Percentiles rank a stretch among this genome's conserved stretches.
Evolutionary conservation across 495 filamentous ascomycete genomes (phyloP).

Genomic region (Aspergillus bertholletiae): DNA sequence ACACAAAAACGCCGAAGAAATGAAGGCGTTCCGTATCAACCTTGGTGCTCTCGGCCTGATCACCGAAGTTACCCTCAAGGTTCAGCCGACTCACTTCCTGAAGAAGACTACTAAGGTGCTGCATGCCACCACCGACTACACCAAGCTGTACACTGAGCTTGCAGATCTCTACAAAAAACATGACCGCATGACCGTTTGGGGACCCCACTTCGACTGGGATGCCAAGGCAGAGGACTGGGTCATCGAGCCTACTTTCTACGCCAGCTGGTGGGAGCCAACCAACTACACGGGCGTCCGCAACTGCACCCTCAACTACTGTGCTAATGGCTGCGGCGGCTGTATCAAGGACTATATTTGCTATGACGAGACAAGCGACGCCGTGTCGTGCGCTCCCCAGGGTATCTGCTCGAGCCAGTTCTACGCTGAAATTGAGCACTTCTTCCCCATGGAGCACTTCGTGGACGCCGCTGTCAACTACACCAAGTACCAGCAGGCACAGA

Average conservation of each 20-base stretch:
- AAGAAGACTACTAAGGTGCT: conserved; percentile 18
- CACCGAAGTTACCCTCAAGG: conserved; percentile 18
- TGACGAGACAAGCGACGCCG: conserved; percentile 12
- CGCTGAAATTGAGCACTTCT: conserved; percentile 14
- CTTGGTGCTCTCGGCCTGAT: conserved; percentile 21
- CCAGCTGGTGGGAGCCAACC: conserved; percentile 16
- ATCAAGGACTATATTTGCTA: conserved; percentile 19
- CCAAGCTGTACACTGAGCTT: conserved; percentile 13
- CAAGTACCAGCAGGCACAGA: conserved; percentile 12
- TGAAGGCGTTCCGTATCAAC: conserved; percentile 21
- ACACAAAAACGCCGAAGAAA: conserved; percentile 11
- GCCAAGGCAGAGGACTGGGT: conserved; percentile 1
- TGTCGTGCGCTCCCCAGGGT: conserved; percentile 9
- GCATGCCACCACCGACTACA: conserved; percentile 11
- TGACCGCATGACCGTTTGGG: conserved; percentile 15
- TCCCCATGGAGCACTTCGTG: conserved; percentile 15
- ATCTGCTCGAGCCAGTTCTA: conserved; percentile 15
- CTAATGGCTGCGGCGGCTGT: conserved; percentile 21
- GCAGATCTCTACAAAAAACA: conserved; percentile 10
- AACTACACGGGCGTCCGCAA: conserved; percentile 17
- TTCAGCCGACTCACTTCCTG: conserved; percentile 9
- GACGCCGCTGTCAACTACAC: conserved; percentile 16
- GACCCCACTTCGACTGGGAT: conserved; percentile 17
- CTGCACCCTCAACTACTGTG: conserved; percentile 20
- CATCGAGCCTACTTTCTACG: conserved; percentile 9